These are phyloP conservation scores for Leishmania aethiopica DNA, from an alignment of 208 protist species.

Conservation along the genomic window DNA sequence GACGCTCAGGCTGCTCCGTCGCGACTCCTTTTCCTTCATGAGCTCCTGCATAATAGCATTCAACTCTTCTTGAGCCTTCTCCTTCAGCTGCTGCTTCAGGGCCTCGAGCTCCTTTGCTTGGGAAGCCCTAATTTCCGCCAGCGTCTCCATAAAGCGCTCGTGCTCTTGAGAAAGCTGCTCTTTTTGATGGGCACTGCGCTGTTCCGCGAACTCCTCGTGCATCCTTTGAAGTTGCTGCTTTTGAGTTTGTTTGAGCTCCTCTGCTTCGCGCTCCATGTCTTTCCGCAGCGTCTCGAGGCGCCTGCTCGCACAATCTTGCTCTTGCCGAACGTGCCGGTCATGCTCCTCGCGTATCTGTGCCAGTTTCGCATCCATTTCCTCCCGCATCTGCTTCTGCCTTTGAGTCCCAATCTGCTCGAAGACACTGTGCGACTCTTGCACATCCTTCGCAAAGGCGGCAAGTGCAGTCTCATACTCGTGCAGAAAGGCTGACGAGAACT, in stretches of 20 bases:
- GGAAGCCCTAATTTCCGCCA: constrained; percentile 29
- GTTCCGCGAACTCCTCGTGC: constrained; percentile 19
- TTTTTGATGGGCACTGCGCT: constrained; percentile 17
- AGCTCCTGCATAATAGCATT: constrained; percentile 53
- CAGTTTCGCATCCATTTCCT: constrained; percentile 27
- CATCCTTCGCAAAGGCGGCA: constrained; percentile 20
- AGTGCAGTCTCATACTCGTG: constrained; percentile 35
- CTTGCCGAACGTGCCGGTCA: constrained; percentile 18
- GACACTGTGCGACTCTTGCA: constrained; percentile 30
- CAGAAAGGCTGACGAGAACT: constrained; percentile 25
- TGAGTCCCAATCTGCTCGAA: constrained; percentile 25
- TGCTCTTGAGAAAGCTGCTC: constrained; percentile 32
- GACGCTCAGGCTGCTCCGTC: constrained; percentile 2
- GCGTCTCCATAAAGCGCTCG: constrained; percentile 22
- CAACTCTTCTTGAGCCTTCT: constrained; percentile 56
- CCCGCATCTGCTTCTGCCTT: constrained; percentile 31
- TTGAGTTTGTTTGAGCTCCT: constrained; percentile 19
- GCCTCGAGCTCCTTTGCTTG: constrained; percentile 47
- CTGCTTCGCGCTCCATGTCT: constrained; percentile 14
- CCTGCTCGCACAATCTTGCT: constrained; percentile 21
- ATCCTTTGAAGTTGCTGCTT: constrained; percentile 27
- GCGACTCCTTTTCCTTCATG: constrained; percentile 34
- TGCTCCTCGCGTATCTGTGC: constrained; percentile 20
- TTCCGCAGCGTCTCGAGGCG: constrained; percentile 23
- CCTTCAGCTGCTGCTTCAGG: constrained; percentile 47